Percentiles rank a stretch among this genome's conserved stretches.
phyloP scores from a whole-genome alignment of 495 filamentous ascomycete species.

The Aspergillus affinis region DNA sequence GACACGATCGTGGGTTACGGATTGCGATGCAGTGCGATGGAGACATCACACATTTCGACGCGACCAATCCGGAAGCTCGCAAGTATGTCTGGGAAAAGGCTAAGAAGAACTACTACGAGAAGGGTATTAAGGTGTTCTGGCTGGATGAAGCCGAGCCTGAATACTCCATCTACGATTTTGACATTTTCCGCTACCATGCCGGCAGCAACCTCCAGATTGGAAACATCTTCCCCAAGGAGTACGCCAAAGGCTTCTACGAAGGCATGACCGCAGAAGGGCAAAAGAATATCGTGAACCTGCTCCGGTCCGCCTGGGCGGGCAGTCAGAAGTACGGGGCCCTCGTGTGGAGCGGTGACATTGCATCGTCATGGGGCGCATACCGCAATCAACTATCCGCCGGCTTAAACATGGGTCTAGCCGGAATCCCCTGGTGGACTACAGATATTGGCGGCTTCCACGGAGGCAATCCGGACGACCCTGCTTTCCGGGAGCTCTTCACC shows the following conservation, averaged over 20 bases:
- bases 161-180: conserved; percentile 58
- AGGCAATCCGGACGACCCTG: conserved; percentile 50
- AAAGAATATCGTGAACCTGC: conserved; percentile 53
- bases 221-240: conserved; percentile 56
- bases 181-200: conserved; percentile 56
- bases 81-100: conserved; percentile 54
- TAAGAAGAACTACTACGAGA: conserved; percentile 55
- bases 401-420: conserved; percentile 57
- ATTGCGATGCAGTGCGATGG: conserved; percentile 52
- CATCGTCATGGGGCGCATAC: conserved; percentile 54
- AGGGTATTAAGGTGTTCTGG: conserved; percentile 60
- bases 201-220: conserved; percentile 53
- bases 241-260: conserved; percentile 56
- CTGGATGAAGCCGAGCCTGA: conserved; percentile 63
- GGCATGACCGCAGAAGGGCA: conserved; percentile 50
- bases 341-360: conserved; percentile 60
- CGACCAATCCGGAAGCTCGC: conserved; percentile 53
- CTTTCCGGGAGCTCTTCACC: conserved; percentile 56
- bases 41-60: conserved; percentile 56
- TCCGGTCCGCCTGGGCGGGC: conserved; percentile 60
- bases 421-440: conserved; percentile 60
- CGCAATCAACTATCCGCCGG: conserved; percentile 57
- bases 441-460: conserved; percentile 63
- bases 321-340: conserved; percentile 60
- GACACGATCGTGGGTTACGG: conserved; percentile 52